These are phyloP conservation scores for Millerago galiae DNA, from an alignment of 805 yeast genomes.

Conservation along the genomic window DNA sequence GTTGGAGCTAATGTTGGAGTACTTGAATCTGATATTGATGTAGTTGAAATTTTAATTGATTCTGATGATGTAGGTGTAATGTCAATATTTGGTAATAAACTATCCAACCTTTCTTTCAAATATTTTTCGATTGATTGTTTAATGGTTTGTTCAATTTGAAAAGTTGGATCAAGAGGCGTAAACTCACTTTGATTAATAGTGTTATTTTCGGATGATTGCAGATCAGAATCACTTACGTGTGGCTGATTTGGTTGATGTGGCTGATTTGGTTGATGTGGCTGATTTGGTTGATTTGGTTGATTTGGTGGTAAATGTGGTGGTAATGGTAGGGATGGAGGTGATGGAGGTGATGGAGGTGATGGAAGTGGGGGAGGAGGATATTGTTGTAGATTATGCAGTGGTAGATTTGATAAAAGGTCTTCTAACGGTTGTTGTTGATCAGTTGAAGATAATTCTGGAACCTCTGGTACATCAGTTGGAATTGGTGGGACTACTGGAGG, in stretches of 20 bases:
- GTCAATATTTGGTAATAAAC: slow-evolving; percentile 1
- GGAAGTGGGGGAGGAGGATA: no score
- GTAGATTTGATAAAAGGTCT: no score
- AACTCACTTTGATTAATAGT: background rate
- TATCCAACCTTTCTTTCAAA: slow-evolving; percentile 5
- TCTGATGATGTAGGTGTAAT: background rate
- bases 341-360: no score
- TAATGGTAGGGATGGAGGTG: no score
- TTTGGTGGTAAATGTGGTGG: background rate
- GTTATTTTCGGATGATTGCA: background rate
- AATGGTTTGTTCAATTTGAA: slow-evolving; percentile 1
- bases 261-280: background rate
- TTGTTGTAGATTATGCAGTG: no score
- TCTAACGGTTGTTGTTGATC: background rate
- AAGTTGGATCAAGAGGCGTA: background rate
- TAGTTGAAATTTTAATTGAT: background rate
- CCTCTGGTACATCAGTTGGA: background rate
- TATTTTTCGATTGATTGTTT: slow-evolving; percentile 5
- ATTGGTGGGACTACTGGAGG: background rate
- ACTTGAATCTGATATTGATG: background rate
- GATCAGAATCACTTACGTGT: no score
- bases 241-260: background rate
- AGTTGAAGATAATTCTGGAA: background rate
- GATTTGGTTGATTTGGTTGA: background rate
- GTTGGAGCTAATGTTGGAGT: background rate